phyloP scores from a whole-genome alignment of 306 rosid species.

The Ormosia emarginata region DNA sequence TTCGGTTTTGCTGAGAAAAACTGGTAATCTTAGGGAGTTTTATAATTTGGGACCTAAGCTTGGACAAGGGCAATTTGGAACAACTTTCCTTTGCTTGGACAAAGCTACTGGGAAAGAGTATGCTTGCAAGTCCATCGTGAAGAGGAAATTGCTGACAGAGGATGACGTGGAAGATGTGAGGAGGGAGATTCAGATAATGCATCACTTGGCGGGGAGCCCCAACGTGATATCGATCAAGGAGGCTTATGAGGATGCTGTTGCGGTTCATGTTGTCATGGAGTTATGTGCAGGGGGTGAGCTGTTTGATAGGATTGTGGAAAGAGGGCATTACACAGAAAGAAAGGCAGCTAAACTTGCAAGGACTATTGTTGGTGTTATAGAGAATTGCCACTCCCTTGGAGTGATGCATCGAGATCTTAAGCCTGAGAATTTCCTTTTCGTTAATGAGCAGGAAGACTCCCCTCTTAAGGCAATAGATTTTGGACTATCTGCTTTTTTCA shows the following conservation, averaged over 20 bases:
- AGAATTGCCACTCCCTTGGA: constrained; percentile 89
- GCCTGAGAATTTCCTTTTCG: constrained; percentile 90
- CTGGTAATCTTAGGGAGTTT: constrained; percentile 59
- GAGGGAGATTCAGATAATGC: constrained; percentile 93
- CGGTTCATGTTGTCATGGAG: constrained; percentile 92
- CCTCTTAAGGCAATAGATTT: constrained; percentile 90
- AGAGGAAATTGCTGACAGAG: constrained; percentile 52
- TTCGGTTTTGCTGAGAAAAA: constrained; percentile 60
- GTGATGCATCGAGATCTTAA: constrained; percentile 98
- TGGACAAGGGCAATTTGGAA: constrained; percentile 87
- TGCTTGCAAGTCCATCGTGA: constrained; percentile 85
- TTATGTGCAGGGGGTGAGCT: constrained; percentile 86
- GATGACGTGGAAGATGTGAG: constrained; percentile 91
- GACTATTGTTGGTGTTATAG: constrained; percentile 72
- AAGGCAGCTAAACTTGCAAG: constrained; percentile 73
- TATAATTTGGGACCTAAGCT: constrained; percentile 65
- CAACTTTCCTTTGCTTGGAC: constrained; percentile 71
- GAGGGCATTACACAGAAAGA: constrained; percentile 72
- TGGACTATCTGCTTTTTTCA: constrained; percentile 82
- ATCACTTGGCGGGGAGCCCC: constrained; percentile 66
- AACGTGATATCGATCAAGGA: constrained; percentile 62
- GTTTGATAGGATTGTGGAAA: constrained; percentile 74
- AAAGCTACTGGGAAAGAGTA: constrained; percentile 62
- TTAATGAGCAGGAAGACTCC: constrained; percentile 67
- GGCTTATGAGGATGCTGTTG: constrained; percentile 78